Base-by-base conservation (phyloP, 805 yeast species). In the Ogataea saltuana region DNA sequence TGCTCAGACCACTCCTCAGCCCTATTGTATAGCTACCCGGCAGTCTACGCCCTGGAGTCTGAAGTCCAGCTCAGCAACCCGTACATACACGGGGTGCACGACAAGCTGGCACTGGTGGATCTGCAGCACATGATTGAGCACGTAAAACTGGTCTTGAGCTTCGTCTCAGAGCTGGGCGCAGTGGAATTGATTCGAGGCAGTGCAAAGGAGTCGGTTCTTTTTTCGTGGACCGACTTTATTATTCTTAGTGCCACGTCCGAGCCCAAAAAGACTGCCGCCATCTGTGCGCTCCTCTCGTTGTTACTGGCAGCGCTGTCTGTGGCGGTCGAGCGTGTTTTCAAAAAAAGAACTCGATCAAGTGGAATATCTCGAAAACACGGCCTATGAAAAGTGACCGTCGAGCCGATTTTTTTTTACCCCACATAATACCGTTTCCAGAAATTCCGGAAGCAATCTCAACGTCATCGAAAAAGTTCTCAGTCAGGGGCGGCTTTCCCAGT, bases 1-100 rank as follows among this genome's bases (percentile, higher is more conserved):
- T 90, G 98, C 64, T 84, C 95, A 13, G 98, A 91, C 67, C 97
- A 89, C 63, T 84, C 93, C 4, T 81, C 95, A 36, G 96, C 96
- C 1, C 64, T 80, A 39, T 81, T 84, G 59, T 78, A 76, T 55
- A 97, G 97, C 0, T 88, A 72, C 64, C 97, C 97, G 4, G 76
- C 88, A 8, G 78, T 88, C 23, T 86, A 88, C 64, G 85, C 88
- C 34, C 78, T 85, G 50, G 99, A 93, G 64, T 74, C 88, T 33
- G 83, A 76, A 44, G 75, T 88, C 62, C 74, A 76, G 42, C 71
- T 72, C 49, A 72, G 81, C 3, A 81, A 80, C 63, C 83, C 82
- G 34, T 83, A 71, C 58, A 84, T 89, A 50, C 99, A 91, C 65
- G 75, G 85, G 30, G 74, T 80, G 1, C 62, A 76, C 63, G 99